These are phyloP conservation scores for Lentinus brumalis DNA, from an alignment of 768 basidiomycete species.

Conservation along the genomic window DNA sequence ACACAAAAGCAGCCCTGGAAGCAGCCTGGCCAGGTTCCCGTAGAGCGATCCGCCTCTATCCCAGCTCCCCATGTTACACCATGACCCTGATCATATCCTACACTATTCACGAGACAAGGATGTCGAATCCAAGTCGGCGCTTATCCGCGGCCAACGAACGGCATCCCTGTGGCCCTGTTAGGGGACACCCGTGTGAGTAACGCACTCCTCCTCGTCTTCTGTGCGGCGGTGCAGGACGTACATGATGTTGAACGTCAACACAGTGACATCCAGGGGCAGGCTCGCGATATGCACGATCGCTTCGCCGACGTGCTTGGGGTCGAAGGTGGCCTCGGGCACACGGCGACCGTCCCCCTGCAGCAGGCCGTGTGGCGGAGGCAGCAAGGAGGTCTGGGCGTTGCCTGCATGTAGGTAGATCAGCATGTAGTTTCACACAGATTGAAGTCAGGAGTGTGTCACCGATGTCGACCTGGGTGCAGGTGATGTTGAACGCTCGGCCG, in stretches of 20 bases:
- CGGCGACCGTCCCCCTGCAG: slow-evolving; percentile 69
- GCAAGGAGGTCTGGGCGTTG: slow-evolving; percentile 17
- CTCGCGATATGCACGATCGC: slow-evolving; percentile 71
- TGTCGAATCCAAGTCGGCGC: too few relatives aligned
- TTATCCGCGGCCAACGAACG: slow-evolving; percentile 50
- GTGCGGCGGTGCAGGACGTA: slow-evolving; percentile 33
- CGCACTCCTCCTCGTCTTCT: too few relatives aligned
- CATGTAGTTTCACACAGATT: not conserved
- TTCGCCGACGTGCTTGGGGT: slow-evolving; percentile 70
- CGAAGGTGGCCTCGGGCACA: slow-evolving; percentile 63
- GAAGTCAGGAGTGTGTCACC: slow-evolving; percentile 42
- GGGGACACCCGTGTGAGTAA: not conserved
- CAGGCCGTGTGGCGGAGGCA: slow-evolving; percentile 46
- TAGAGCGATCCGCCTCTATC: too few relatives aligned
- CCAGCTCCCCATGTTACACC: too few relatives aligned
- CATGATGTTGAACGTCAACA: slow-evolving; percentile 77
- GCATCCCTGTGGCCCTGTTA: slow-evolving; percentile 46
- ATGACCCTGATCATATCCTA: too few relatives aligned
- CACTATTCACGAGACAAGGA: too few relatives aligned
- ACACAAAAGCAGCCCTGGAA: too few relatives aligned
- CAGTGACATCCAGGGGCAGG: slow-evolving; percentile 69
- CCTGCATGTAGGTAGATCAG: too few relatives aligned
- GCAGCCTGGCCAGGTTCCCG: too few relatives aligned
- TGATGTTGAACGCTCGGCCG: slow-evolving; percentile 71
- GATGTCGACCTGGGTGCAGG: slow-evolving; percentile 82